A percentile compares a stretch with the other conserved stretches of the same genome.
Evolutionary conservation across 169 alveolate genomes (phyloP).

Genomic region (Eimeria falciformis): DNA sequence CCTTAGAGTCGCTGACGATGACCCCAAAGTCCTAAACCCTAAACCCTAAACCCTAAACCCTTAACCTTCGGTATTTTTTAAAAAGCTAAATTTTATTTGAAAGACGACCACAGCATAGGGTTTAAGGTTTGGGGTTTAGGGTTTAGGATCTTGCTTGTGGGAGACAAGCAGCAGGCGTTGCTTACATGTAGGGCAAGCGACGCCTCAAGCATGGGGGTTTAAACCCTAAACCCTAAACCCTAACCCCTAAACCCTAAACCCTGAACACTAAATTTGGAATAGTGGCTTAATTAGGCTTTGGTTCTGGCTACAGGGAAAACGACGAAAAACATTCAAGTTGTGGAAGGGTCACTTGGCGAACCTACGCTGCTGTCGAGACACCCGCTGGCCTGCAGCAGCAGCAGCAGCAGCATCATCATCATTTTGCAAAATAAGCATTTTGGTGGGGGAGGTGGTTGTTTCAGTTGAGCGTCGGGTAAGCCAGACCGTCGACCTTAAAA

Average conservation of each 20-base stretch:
- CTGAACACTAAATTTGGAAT: neutral
- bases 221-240: slow-evolving; percentile 37
- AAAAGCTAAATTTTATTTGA: neutral
- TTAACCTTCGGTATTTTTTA: slow-evolving; percentile 10
- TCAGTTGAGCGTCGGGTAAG: too few relatives aligned
- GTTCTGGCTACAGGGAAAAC: neutral
- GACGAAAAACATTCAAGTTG: neutral
- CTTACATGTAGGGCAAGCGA: slow-evolving; percentile 1
- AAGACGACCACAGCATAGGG: neutral
- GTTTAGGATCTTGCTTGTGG: neutral
- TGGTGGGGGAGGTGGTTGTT: too few relatives aligned
- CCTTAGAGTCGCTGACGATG: neutral
- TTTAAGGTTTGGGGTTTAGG: neutral
- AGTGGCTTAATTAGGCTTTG: neutral
- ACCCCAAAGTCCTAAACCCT: neutral
- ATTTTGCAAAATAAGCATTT: too few relatives aligned
- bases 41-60: neutral
- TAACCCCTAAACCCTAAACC: too few relatives aligned
- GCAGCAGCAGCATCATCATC: neutral
- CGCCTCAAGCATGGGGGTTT: neutral
- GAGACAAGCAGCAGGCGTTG: slow-evolving; percentile 13
- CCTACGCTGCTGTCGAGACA: neutral
- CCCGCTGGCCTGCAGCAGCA: neutral
- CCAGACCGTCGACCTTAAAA: too few relatives aligned
- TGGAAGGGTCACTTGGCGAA: neutral